Evolutionary conservation across 352 stramenopile genomes (phyloP), one percentile per base, ranked within the genome.

Genomic region (Globisporangium sylvaticum): DNA sequence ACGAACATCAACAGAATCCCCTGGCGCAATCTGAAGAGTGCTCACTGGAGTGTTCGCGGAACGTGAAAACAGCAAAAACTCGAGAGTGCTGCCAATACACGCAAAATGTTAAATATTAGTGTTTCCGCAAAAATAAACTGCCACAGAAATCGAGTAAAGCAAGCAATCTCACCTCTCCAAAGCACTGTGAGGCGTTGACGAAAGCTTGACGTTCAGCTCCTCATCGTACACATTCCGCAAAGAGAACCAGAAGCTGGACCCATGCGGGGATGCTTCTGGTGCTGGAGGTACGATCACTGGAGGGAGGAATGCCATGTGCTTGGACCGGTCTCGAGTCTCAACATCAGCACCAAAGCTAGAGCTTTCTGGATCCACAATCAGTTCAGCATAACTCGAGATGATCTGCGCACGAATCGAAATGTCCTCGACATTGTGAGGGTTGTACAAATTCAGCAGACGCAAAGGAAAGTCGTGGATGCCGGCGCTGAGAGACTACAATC

Each of bases 171-270:
- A 90, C 83, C 79, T 77, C 52, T 83, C 73, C 20, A 90, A 70
- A 5, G 72, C 53, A n/a, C 62, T 80, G 58, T 75, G 65, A 4
- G 77, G 70, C 65, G 79, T 66, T 31, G 82, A 77, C 3, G 78
- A 79, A 14, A 94, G 63, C 50, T 86, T 87, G 25, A 96, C 79
- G 34, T 63, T 81, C 52, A 96, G 64, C 22, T 94, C 87, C 79
- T 94, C 86, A 55, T 96, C 89, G 68, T 91, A 95, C 31, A 96
- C 79, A 67, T 96, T 96, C 61, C 79, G 82, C 24, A 96, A 50
- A 20, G 83, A 90, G 67, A 94, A 92, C 89, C 89, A 92, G 58
- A 95, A 93, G 65, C 78, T 94, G 4, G 80, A 79, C 55, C 79
- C 82, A 22, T 88, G 71, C 1, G 69, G 78, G n/a, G 74, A 69